Evolutionary conservation across 2,329 filamentous ascomycete species (phyloP).

Genomic region (Magnaporthiopsis rhizophila): DNA sequence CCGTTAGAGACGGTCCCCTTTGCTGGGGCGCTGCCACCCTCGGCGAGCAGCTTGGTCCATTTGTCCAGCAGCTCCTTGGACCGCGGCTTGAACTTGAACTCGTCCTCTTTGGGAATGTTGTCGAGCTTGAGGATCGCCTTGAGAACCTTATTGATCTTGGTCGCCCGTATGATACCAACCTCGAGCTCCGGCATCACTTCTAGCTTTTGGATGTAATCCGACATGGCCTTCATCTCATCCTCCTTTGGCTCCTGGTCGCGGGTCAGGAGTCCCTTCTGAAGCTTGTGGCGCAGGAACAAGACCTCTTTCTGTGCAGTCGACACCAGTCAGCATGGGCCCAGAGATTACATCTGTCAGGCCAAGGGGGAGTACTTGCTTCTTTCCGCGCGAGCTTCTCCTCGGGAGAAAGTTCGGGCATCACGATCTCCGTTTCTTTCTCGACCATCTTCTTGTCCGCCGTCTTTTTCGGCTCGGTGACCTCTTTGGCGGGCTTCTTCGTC

Average conservation of each 20-base stretch:
- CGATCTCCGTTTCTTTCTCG: conserved; percentile 32
- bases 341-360: neutral
- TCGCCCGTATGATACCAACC: conserved; percentile 76
- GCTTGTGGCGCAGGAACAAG: conserved; percentile 86
- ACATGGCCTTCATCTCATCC: conserved; percentile 73
- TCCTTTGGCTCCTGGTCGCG: conserved; percentile 80
- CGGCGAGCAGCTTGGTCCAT: conserved; percentile 81
- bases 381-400: conserved; percentile 53
- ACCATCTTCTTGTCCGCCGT: conserved; percentile 46
- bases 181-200: conserved; percentile 76
- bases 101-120: conserved; percentile 78
- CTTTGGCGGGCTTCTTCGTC: conserved; percentile 53
- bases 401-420: conserved; percentile 47
- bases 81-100: conserved; percentile 81
- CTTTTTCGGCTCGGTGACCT: conserved; percentile 33
- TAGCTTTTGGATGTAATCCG: conserved; percentile 69
- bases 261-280: conserved; percentile 88
- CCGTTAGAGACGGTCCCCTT: conserved; percentile 32
- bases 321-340: neutral
- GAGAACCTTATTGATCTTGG: conserved; percentile 98
- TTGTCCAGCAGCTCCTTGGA: conserved; percentile 72
- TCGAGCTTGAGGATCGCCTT: conserved; percentile 88
- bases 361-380: conserved; percentile 35
- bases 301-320: conserved; percentile 54
- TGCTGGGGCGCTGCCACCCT: conserved; percentile 33